phyloP scores from a whole-genome alignment of 2,329 filamentous ascomycete species.

The Talaromyces amestolkiae region DNA sequence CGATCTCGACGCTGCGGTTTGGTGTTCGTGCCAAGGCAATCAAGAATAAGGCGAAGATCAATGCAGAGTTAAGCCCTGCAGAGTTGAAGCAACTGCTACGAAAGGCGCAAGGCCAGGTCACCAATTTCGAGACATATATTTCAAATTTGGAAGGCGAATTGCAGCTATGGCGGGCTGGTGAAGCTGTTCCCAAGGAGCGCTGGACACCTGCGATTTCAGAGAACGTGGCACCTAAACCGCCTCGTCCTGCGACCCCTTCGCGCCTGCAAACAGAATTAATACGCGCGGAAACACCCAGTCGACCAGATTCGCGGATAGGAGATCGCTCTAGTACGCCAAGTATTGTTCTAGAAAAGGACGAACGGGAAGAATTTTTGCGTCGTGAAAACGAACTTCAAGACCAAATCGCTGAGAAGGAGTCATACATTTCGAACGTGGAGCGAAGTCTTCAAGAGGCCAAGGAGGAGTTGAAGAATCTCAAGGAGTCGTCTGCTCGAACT shows the following conservation, averaged over 20 bases:
- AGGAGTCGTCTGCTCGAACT: conserved; percentile 78
- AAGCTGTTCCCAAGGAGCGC: conserved; percentile 80
- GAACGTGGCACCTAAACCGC: conserved; percentile 47
- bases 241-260: conserved; percentile 43
- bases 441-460: conserved; percentile 77
- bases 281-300: conserved; percentile 58
- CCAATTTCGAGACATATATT: conserved; percentile 85
- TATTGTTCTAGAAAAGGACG: conserved; percentile 87
- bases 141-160: conserved; percentile 80
- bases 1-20: conserved; percentile 85
- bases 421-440: conserved; percentile 73
- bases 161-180: conserved; percentile 80
- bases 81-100: conserved; percentile 92
- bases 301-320: conserved; percentile 65
- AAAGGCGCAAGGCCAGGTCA: conserved; percentile 86
- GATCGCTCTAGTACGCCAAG: conserved; percentile 86
- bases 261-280: conserved; percentile 39
- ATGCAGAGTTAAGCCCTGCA: conserved; percentile 90
- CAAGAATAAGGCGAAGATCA: conserved; percentile 99
- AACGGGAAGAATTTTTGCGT: conserved; percentile 90
- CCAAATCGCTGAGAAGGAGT: conserved; percentile 90
- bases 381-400: conserved; percentile 97
- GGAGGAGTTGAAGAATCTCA: conserved; percentile 80
- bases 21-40: conserved; percentile 96
- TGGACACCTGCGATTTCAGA: conserved; percentile 73